Percentiles rank a stretch among this genome's conserved stretches.
Evolutionary conservation across 2,329 filamentous ascomycete species (phyloP).

Genomic region (Aspergillus oerlinghausenensis): DNA sequence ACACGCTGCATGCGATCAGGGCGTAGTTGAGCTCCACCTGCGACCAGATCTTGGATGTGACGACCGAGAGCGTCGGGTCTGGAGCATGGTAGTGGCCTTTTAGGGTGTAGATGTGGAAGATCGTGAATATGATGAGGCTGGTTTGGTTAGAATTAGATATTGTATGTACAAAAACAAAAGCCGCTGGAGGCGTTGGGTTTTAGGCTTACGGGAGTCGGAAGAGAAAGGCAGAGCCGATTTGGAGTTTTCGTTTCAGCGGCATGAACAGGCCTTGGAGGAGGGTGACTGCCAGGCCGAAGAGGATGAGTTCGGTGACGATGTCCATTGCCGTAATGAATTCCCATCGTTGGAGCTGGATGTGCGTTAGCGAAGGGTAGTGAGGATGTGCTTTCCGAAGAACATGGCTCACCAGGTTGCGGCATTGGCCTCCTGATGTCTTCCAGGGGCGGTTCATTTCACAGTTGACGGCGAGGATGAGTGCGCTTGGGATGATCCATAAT

Average conservation of each 20-base stretch:
- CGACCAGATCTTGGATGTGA: constrained; percentile 32
- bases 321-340: constrained; percentile 32
- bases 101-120: constrained; percentile 33
- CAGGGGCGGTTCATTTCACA: constrained; percentile 39
- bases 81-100: constrained; percentile 23
- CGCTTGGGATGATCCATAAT: constrained; percentile 35
- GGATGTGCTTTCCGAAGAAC: neutral
- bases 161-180: neutral
- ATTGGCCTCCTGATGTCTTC: constrained; percentile 23
- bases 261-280: constrained; percentile 32
- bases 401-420: constrained; percentile 20
- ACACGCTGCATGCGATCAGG: constrained; percentile 34
- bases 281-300: constrained; percentile 26
- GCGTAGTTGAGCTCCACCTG: constrained; percentile 34
- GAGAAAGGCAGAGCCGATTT: constrained; percentile 30
- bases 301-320: constrained; percentile 31
- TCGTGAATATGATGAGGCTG: constrained; percentile 34
- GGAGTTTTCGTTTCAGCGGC: constrained; percentile 27
- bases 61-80: constrained; percentile 33
- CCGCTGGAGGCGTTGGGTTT: neutral
- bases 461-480: constrained; percentile 39
- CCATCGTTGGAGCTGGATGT: constrained; percentile 27
- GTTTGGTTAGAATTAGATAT: constrained; percentile 2
- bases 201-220: constrained; percentile 35
- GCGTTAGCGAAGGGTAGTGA: neutral